Conservation (phyloP, 2,329 filamentous ascomycete species). For the Beauveria varroae region DNA sequence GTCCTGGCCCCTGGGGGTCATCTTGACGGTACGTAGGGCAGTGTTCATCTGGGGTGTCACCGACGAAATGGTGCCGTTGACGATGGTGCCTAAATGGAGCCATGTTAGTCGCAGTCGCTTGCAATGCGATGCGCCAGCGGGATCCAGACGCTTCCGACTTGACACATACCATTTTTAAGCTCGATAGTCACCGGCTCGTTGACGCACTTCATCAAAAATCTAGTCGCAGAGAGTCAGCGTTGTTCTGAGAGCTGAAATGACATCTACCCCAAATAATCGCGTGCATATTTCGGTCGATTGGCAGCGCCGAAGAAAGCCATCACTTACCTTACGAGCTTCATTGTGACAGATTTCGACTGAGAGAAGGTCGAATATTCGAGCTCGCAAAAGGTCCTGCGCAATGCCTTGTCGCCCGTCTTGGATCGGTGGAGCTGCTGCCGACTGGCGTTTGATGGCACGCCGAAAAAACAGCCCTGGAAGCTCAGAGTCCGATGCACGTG, state of each 20-base stretch:
- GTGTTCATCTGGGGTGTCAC: slow-evolving; percentile 99
- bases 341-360: slow-evolving; percentile 40
- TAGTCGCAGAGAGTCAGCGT: slow-evolving; percentile 33
- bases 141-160: no score
- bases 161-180: slow-evolving; percentile 82
- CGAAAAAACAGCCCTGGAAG: slow-evolving; percentile 2
- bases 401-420: slow-evolving; percentile 8
- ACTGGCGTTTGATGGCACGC: neutral
- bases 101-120: neutral
- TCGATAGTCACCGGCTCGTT: slow-evolving; percentile 99
- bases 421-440: slow-evolving; percentile 12
- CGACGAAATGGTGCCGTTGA: slow-evolving; percentile 93
- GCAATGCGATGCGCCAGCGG: neutral
- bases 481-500: slow-evolving; percentile 1
- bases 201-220: slow-evolving; percentile 98
- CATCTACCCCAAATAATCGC: slow-evolving; percentile 31
- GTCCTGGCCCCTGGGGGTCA: slow-evolving; percentile 84
- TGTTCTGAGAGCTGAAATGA: neutral
- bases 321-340: slow-evolving; percentile 94
- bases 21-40: slow-evolving; percentile 88
- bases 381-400: slow-evolving; percentile 5
- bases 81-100: slow-evolving; percentile 65
- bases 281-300: slow-evolving; percentile 15
- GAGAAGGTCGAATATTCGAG: neutral
- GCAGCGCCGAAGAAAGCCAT: neutral